These are phyloP conservation scores for Zygotorulaspora florentina DNA, from an alignment of 805 yeast genomes.

Conservation along the genomic window DNA sequence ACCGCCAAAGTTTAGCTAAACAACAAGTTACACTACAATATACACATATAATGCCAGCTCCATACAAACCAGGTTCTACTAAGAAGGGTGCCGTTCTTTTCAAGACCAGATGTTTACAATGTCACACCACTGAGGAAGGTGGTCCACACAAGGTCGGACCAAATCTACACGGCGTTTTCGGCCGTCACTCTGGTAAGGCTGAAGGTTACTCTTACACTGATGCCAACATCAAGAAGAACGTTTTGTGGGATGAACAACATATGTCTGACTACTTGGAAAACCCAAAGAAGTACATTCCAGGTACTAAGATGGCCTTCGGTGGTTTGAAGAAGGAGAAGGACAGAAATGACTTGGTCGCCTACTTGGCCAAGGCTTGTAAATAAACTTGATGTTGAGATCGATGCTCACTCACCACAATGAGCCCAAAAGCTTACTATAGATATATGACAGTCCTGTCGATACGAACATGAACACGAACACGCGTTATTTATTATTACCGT, in stretches of 20 bases:
- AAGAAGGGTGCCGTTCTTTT: slow-evolving; percentile 97
- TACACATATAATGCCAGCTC: slow-evolving; percentile 21
- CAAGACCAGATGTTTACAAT: slow-evolving; percentile 98
- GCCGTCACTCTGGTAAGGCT: slow-evolving; percentile 89
- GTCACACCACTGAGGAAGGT: slow-evolving; percentile 95
- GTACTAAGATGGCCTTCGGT: slow-evolving; percentile 99
- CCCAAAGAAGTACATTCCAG: slow-evolving; percentile 99
- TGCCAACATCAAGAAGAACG: slow-evolving; percentile 96
- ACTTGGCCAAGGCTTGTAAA: slow-evolving; percentile 57
- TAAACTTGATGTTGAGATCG: slow-evolving; percentile 25
- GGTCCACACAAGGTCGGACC: slow-evolving; percentile 99
- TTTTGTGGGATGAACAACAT: slow-evolving; percentile 79
- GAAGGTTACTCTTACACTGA: slow-evolving; percentile 95
- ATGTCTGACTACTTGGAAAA: slow-evolving; percentile 94
- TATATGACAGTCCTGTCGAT: not conserved
- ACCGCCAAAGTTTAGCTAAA: not conserved
- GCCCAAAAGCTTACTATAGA: not conserved
- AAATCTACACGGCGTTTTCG: slow-evolving; percentile 90
- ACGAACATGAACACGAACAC: not conserved
- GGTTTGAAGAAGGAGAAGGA: slow-evolving; percentile 99
- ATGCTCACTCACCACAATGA: not conserved
- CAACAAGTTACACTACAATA: slow-evolving; percentile 1
- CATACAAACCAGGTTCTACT: slow-evolving; percentile 50
- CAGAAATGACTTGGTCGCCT: slow-evolving; percentile 93
- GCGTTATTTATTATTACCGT: not conserved